Conservation (phyloP, 306 rosid species). For the Castanea crenata region DNA sequence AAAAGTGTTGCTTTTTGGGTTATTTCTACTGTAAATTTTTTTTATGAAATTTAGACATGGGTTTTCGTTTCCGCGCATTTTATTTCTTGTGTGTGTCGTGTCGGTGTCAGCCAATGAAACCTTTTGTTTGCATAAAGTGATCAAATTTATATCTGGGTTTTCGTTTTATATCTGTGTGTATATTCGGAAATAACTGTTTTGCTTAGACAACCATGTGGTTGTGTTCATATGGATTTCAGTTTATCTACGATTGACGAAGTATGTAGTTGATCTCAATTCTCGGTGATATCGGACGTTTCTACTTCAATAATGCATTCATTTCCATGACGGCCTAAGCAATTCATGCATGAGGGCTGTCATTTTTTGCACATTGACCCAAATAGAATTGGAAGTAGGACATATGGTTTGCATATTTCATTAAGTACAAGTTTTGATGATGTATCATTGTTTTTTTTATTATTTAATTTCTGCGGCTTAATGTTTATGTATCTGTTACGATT, state of each 20-base stretch:
- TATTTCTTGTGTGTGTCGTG: not conserved
- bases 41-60: not conserved
- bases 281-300: too few species aligned
- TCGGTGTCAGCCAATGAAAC: too few species aligned
- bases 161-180: not conserved
- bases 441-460: not conserved
- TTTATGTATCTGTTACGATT: not conserved
- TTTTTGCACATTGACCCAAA: too few species aligned
- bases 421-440: too few species aligned
- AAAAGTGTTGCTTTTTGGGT: not conserved
- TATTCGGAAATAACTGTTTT: not conserved
- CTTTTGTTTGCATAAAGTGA: too few species aligned
- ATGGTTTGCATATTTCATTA: too few species aligned
- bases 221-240: not conserved
- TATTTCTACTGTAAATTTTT: not conserved
- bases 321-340: too few species aligned
- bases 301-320: too few species aligned
- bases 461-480: not conserved
- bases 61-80: not conserved
- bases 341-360: too few species aligned
- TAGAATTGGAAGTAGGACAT: too few species aligned
- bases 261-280: not conserved
- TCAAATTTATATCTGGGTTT: too few species aligned
- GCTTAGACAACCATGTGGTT: not conserved
- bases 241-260: not conserved